Conservation (phyloP, 2,329 filamentous ascomycete genomes). For the Emergomyces pasteurianus region DNA sequence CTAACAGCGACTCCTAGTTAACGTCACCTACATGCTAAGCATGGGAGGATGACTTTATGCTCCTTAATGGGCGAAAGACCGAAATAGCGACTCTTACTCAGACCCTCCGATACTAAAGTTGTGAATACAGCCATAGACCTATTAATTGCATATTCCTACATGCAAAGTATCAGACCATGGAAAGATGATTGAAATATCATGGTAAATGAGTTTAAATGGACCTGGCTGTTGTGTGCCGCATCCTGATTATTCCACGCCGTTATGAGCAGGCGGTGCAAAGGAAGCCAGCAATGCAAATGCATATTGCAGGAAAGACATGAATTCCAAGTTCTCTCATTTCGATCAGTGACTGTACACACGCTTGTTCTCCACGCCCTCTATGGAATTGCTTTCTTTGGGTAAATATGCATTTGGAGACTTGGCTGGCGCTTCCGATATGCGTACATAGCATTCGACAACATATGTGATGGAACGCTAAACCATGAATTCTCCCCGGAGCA, state of each 20-base stretch:
- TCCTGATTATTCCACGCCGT: constrained; percentile 3
- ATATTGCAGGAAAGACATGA: constrained; percentile 3
- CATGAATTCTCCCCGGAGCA: constrained; percentile 5
- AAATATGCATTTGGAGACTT: constrained; percentile 8
- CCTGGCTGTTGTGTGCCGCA: constrained; percentile 5
- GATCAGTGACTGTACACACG: constrained; percentile 10
- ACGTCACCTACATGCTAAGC: constrained; percentile 62
- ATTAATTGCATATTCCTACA: constrained; percentile 37
- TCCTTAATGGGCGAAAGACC: constrained; percentile 48
- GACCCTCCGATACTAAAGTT: constrained; percentile 86
- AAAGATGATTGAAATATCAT: constrained; percentile 7
- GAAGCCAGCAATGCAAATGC: constrained; percentile 7
- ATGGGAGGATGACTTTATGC: constrained; percentile 66
- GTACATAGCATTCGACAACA: constrained; percentile 1
- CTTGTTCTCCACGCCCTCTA: neutral
- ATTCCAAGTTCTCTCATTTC: constrained; percentile 5
- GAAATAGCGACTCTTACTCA: constrained; percentile 40
- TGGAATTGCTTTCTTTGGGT: constrained; percentile 1
- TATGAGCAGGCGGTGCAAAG: neutral
- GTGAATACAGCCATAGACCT: constrained; percentile 89
- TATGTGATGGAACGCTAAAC: neutral
- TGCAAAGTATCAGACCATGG: constrained; percentile 2
- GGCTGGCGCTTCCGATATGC: neutral
- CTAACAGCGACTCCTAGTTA: constrained; percentile 23
- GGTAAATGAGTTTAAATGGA: neutral